Conservation (phyloP, 2,329 filamentous ascomycete genomes). For the Paraphaeosphaeria sporulosa region DNA sequence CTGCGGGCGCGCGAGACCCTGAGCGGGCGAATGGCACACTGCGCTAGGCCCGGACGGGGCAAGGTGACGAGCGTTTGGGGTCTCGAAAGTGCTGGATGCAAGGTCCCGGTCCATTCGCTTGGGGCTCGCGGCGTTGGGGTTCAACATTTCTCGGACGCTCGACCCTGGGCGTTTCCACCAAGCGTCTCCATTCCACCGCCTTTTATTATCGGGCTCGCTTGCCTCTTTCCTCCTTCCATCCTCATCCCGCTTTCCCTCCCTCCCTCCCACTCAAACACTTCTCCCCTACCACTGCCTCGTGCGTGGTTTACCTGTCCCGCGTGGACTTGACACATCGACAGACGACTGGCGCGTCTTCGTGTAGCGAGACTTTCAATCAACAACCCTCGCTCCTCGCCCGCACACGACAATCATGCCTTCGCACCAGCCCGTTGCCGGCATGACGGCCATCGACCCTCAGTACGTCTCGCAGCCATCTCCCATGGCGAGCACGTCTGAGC, state of each 20-base stretch:
- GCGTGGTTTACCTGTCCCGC: slow-evolving; percentile 2
- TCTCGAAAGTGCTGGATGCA: slow-evolving; percentile 37
- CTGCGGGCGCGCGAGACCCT: slow-evolving; percentile 27
- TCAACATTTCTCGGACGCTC: slow-evolving; percentile 27
- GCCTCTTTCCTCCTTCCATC: slow-evolving; percentile 23
- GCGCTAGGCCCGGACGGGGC: slow-evolving; percentile 28
- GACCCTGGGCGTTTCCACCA: slow-evolving; percentile 18
- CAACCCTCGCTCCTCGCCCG: slow-evolving; percentile 21
- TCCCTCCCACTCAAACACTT: slow-evolving; percentile 12
- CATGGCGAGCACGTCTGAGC: slow-evolving; percentile 60
- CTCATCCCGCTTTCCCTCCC: slow-evolving; percentile 25
- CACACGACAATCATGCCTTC: slow-evolving; percentile 55
- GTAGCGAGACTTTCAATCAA: slow-evolving; percentile 12
- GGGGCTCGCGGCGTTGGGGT: slow-evolving; percentile 24
- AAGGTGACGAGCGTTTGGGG: slow-evolving; percentile 31
- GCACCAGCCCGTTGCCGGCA: slow-evolving; percentile 58
- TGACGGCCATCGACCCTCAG: slow-evolving; percentile 58
- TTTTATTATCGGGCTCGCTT: slow-evolving; percentile 29
- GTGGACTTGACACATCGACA: neutral
- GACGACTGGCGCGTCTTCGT: slow-evolving; percentile 26
- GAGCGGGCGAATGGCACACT: slow-evolving; percentile 28
- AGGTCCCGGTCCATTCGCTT: slow-evolving; percentile 44
- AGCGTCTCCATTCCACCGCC: slow-evolving; percentile 31
- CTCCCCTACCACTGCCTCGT: slow-evolving; percentile 6
- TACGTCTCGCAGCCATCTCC: slow-evolving; percentile 54